phyloP scores from a whole-genome alignment of 805 yeast genomes.

The Saccharomycopsis schoenii region DNA sequence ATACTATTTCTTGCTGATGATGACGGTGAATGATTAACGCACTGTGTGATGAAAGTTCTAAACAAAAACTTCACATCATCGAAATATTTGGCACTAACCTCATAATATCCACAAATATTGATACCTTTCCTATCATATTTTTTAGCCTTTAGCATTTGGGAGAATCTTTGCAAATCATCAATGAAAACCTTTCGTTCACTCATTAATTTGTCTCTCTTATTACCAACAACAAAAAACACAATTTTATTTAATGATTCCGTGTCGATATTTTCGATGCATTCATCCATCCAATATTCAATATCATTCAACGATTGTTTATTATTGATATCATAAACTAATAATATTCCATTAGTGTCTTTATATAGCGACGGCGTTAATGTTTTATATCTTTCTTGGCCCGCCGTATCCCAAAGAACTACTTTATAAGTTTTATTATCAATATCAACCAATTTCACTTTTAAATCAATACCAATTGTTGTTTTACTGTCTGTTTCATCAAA shows the following conservation, averaged over 20 bases:
- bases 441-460: conserved; percentile 34
- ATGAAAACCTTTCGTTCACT: conserved; percentile 30
- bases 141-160: conserved; percentile 24
- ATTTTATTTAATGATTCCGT: conserved; percentile 21
- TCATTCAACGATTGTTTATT: conserved; percentile 29
- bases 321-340: conserved; percentile 37
- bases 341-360: conserved; percentile 37
- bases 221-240: conserved; percentile 36
- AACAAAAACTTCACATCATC: conserved; percentile 18
- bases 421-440: conserved; percentile 36
- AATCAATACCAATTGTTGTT: conserved; percentile 39
- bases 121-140: conserved; percentile 22
- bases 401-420: conserved; percentile 40
- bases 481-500: conserved; percentile 28
- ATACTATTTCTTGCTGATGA: conserved; percentile 1
- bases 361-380: conserved; percentile 37
- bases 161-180: conserved; percentile 29
- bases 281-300: conserved; percentile 33
- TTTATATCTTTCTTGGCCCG: conserved; percentile 41
- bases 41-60: conserved; percentile 16
- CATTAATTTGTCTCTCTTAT: conserved; percentile 26
- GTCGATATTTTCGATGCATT: conserved; percentile 28
- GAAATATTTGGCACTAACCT: conserved; percentile 36
- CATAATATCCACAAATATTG: conserved; percentile 33
- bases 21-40: conserved; percentile 6